These are phyloP conservation scores for Crassisporium funariophilum DNA, from an alignment of 768 basidiomycete genomes.

Conservation along the genomic window DNA sequence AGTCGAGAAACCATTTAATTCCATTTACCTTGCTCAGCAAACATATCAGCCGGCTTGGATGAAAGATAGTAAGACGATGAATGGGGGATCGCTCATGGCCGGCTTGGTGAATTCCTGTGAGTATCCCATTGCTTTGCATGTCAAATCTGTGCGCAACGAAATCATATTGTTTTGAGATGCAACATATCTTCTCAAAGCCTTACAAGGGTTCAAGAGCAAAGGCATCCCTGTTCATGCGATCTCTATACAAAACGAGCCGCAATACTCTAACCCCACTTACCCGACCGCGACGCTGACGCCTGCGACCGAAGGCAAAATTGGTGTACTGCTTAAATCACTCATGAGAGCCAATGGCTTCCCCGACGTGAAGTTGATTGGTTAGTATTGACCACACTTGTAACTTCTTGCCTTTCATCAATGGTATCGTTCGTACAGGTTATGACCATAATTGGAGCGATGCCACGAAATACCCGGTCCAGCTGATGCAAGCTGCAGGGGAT, in stretches of 20 bases:
- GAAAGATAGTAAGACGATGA: constrained; percentile 68
- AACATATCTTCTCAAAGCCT: constrained; percentile 68
- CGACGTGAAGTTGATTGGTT: constrained; percentile 62
- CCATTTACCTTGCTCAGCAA: background rate
- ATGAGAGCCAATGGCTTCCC: constrained; percentile 66
- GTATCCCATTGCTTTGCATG: constrained; percentile 18
- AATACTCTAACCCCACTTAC: constrained; percentile 66
- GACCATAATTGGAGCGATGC: constrained; percentile 75
- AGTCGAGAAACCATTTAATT: constrained; percentile 15
- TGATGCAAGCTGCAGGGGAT: constrained; percentile 56
- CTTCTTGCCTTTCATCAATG: background rate
- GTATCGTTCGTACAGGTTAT: constrained; percentile 21
- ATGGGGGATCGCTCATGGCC: constrained; percentile 60
- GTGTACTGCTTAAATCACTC: constrained; percentile 52
- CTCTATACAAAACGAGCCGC: constrained; percentile 60
- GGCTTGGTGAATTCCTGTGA: constrained; percentile 50
- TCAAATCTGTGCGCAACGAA: too few relatives aligned
- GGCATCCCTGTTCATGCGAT: constrained; percentile 68
- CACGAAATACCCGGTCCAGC: constrained; percentile 57
- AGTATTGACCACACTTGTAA: too few relatives aligned
- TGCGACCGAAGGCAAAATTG: constrained; percentile 60
- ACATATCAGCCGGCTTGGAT: constrained; percentile 72
- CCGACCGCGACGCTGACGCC: constrained; percentile 62
- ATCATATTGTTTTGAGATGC: constrained; percentile 47
- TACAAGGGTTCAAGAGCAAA: constrained; percentile 67